Percentiles rank a stretch among this genome's conserved stretches.
phyloP scores from a whole-genome alignment of 1,284 basidiomycete species.

The Rugosomyces carneus region DNA sequence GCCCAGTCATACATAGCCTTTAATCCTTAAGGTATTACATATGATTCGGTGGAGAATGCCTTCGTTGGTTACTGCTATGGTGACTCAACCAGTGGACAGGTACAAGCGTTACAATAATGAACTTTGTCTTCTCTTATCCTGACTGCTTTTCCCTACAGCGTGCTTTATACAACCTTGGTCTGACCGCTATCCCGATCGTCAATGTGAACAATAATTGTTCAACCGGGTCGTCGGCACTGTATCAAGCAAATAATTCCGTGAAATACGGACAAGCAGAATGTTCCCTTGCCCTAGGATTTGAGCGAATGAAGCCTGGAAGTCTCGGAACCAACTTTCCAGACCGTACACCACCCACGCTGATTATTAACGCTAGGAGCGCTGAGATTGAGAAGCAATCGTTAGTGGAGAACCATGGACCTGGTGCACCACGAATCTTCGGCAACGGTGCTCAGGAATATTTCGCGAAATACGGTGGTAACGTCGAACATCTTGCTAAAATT shows the following conservation, averaged over 20 bases:
- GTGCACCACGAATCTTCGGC: slow-evolving; percentile 70
- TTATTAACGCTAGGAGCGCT: slow-evolving; percentile 37
- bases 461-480: slow-evolving; percentile 64
- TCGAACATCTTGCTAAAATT: slow-evolving; percentile 72
- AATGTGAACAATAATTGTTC: slow-evolving; percentile 88
- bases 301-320: slow-evolving; percentile 80
- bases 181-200: slow-evolving; percentile 81
- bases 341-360: slow-evolving; percentile 50
- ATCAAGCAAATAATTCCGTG: slow-evolving; percentile 62
- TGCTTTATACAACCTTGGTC: slow-evolving; percentile 80
- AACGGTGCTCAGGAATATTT: slow-evolving; percentile 80
- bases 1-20: not conserved
- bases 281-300: slow-evolving; percentile 80
- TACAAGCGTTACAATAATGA: slow-evolving; percentile 20
- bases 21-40: slow-evolving; percentile 58
- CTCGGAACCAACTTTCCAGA: slow-evolving; percentile 69
- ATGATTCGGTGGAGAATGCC: slow-evolving; percentile 72
- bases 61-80: slow-evolving; percentile 79
- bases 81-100: slow-evolving; percentile 79
- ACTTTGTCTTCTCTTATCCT: not conserved
- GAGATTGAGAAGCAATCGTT: slow-evolving; percentile 51
- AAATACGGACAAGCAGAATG: slow-evolving; percentile 72
- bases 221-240: slow-evolving; percentile 71
- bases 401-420: slow-evolving; percentile 64
- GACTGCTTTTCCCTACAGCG: slow-evolving; percentile 34